Conservation (phyloP, 441 rosid species). For the Arabidopsis hybrid region DNA sequence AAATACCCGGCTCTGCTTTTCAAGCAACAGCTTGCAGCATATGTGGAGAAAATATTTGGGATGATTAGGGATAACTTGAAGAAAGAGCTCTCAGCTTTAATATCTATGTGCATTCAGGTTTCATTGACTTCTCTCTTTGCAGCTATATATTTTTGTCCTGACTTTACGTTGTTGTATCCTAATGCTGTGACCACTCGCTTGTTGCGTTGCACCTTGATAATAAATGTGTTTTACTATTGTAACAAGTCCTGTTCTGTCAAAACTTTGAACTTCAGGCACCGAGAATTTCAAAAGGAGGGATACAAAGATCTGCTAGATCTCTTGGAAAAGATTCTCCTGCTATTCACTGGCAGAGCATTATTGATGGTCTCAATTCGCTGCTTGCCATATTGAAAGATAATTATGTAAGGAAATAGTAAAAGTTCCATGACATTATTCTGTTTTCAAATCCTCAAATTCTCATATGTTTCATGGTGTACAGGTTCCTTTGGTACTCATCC, state of each 20-base stretch:
- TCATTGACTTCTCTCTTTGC: constrained; percentile 17
- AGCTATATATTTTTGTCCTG: background rate
- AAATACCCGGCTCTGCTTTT: constrained; percentile 98
- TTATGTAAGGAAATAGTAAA: constrained; percentile 56
- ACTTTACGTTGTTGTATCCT: background rate
- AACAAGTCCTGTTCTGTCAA: constrained; percentile 21
- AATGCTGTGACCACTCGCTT: constrained; percentile 1
- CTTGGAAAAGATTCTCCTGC: constrained; percentile 84
- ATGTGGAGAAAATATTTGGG: constrained; percentile 95
- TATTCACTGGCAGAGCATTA: constrained; percentile 94
- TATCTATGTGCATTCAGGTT: constrained; percentile 95
- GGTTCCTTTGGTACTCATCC: constrained; percentile 66
- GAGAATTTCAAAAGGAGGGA: constrained; percentile 83
- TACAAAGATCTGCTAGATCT: constrained; percentile 84
- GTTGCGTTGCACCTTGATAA: constrained; percentile 3
- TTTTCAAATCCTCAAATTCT: constrained; percentile 27
- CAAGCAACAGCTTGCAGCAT: constrained; percentile 97
- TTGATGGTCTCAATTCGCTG: constrained; percentile 81
- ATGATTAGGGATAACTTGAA: constrained; percentile 96
- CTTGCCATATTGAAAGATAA: constrained; percentile 83
- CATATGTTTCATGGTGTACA: constrained; percentile 41
- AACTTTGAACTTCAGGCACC: constrained; percentile 73
- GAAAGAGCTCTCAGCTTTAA: constrained; percentile 79
- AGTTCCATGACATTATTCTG: background rate
- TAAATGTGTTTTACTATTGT: constrained; percentile 8